A percentile compares a stretch with the other conserved stretches of the same genome.
Evolutionary conservation across 441 rosid species (phyloP).

Genomic region (Daphne laureola): DNA sequence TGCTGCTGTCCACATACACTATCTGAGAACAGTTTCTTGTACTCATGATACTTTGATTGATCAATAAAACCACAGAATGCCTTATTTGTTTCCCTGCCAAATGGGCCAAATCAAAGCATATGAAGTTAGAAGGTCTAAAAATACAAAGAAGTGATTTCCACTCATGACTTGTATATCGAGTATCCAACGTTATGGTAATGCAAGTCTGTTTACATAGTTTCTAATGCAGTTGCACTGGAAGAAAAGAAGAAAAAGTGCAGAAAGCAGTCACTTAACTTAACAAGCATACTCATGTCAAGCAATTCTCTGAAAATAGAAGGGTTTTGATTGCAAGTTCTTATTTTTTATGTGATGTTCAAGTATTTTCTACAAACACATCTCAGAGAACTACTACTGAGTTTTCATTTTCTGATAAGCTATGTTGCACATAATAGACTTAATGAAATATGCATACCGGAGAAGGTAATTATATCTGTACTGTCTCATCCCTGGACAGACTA

Average conservation of each 20-base stretch:
- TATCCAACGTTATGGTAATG: no score
- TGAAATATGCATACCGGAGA: conserved; percentile 46
- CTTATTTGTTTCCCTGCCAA: conserved; percentile 74
- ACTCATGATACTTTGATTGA: conserved; percentile 33
- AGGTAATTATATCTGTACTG: conserved; percentile 48
- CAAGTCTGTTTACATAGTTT: no score
- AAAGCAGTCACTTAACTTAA: no score
- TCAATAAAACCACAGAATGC: conserved; percentile 81
- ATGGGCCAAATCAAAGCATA: not conserved
- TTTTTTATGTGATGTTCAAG: no score
- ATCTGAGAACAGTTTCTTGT: conserved; percentile 25
- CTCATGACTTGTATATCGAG: no score
- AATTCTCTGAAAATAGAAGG: no score
- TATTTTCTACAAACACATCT: not conserved
- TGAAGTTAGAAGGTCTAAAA: no score
- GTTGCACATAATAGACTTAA: conserved; percentile 4
- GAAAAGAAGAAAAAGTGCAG: no score
- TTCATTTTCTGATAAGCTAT: not conserved
- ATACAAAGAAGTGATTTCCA: no score
- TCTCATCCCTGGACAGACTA: conserved; percentile 49
- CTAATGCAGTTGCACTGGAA: no score
- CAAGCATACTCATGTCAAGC: no score
- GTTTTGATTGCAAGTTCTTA: no score
- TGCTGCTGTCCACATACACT: conserved; percentile 17
- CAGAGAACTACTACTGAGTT: not conserved